Evolutionary conservation across 2,329 filamentous ascomycete genomes (phyloP), one percentile per base, ranked within the genome.

Genomic region (Hawksworthiomyces lignivorus): DNA sequence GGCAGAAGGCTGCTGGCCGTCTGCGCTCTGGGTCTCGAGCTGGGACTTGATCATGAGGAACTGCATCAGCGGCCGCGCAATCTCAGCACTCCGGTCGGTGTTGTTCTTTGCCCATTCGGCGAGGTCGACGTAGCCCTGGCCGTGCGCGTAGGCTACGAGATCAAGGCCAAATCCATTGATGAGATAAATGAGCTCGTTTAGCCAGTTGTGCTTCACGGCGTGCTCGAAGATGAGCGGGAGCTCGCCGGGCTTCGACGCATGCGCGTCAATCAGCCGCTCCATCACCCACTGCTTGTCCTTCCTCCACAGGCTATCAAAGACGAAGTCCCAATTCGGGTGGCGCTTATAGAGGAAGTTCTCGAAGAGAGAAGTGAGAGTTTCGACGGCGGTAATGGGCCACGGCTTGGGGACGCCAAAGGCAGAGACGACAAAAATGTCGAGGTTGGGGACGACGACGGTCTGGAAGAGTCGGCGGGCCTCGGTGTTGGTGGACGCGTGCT

Each of bases 281-380:
- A 82, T 82, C 14, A 97, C 84, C 84, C 88, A 97, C 17, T 82
- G 75, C 51, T 82, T 85, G 57, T 97, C 87, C 57, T 92, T 88
- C 52, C 84, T 82, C 89, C 90, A 97, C 6, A 95, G 67, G 45
- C 87, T 89, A 56, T 95, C 83, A 44, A 98, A 75, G 12, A 95
- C 90, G 49, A 96, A 94, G 50, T 89, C 82, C 58, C 87, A 84
- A 42, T 89, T 78, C 5, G 81, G 73, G 10, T 87, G 80, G 43
- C 80, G 76, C 60, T 89, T 89, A 55, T 81, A 75, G 21, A 96
- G 70, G 57, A 94, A 96, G 10, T 84, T 84, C 39, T 86, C 81
- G 53, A 96, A 90, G 1, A 90, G 68, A 12, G 84, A 84, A 46
- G 77, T 81, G 21, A 89, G 63, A 0, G 85, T 87, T 42, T 89